A percentile compares a stretch with the other conserved stretches of the same genome.
These are phyloP conservation scores for Paraphoma sp. DNA, from an alignment of 2,329 filamentous ascomycete genomes.

Conservation along the genomic window DNA sequence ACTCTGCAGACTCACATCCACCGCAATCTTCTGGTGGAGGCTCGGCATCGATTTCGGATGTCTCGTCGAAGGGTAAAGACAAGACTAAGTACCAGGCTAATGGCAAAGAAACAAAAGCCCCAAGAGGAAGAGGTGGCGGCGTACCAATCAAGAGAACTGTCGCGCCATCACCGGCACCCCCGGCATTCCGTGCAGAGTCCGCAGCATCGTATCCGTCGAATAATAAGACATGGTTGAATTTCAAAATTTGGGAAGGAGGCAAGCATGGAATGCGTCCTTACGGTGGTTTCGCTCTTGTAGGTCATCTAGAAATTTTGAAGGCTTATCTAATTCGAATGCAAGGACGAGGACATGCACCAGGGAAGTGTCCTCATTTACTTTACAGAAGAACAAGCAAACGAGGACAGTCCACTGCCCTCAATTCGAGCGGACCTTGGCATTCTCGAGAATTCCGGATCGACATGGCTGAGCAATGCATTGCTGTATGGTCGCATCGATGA, in stretches of 20 bases:
- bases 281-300: conserved; percentile 46
- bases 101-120: conserved; percentile 48
- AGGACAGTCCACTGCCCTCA: conserved; percentile 45
- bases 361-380: conserved; percentile 49
- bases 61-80: conserved; percentile 39
- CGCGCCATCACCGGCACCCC: conserved; percentile 16
- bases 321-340: background rate
- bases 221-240: conserved; percentile 44
- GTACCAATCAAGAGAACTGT: conserved; percentile 43
- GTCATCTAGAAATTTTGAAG: conserved; percentile 2
- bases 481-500: conserved; percentile 45
- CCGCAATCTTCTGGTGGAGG: conserved; percentile 31
- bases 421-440: conserved; percentile 44
- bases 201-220: conserved; percentile 25
- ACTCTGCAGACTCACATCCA: conserved; percentile 30
- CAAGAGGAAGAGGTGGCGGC: conserved; percentile 47
- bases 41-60: conserved; percentile 34
- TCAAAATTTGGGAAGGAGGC: conserved; percentile 45
- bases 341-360: conserved; percentile 49
- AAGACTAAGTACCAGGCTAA: conserved; percentile 43
- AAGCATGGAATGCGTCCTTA: conserved; percentile 41
- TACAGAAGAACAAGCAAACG: conserved; percentile 46
- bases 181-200: conserved; percentile 33
- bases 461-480: conserved; percentile 46
- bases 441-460: conserved; percentile 45